A percentile compares a stretch with the other conserved stretches of the same genome.
These are phyloP conservation scores for Clavariopsis aquatica DNA, from an alignment of 495 filamentous ascomycete genomes.

Conservation along the genomic window DNA sequence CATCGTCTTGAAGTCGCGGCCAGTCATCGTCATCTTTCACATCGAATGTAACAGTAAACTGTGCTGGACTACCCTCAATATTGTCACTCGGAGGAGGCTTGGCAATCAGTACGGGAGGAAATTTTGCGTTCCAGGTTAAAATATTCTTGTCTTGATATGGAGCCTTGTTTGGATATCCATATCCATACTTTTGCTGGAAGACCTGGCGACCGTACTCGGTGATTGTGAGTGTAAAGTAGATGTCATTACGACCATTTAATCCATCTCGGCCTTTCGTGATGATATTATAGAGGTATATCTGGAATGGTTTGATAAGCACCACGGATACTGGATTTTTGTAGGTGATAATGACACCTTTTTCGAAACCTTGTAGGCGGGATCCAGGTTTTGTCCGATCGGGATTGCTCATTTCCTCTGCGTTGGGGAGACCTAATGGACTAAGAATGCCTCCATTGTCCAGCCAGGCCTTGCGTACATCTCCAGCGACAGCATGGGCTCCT, in stretches of 20 bases:
- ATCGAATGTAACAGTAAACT: not conserved
- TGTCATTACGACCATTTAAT: not conserved
- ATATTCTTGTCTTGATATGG: not conserved
- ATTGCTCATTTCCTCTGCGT: slow-evolving; percentile 8
- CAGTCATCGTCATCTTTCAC: not conserved
- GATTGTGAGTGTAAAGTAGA: not conserved
- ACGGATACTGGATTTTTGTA: not conserved
- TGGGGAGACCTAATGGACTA: slow-evolving; percentile 10
- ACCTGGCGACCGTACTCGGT: not conserved
- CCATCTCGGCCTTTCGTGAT: not conserved
- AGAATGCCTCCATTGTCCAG: slow-evolving; percentile 4
- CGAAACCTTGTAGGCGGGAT: slow-evolving; percentile 8
- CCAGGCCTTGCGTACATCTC: slow-evolving; percentile 9
- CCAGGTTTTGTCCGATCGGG: not conserved
- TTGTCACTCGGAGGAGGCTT: not conserved
- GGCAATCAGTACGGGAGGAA: not conserved
- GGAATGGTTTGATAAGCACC: not conserved
- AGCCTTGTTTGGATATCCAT: not conserved
- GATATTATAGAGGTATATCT: not conserved
- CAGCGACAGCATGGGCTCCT: slow-evolving; percentile 8
- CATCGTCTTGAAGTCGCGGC: not conserved
- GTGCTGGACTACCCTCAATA: not conserved
- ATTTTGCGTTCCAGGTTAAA: not conserved
- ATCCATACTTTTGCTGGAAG: not conserved
- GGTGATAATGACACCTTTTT: slow-evolving; percentile 11